These are phyloP conservation scores for Daphne laureola DNA, from an alignment of 441 rosid genomes.

Conservation along the genomic window DNA sequence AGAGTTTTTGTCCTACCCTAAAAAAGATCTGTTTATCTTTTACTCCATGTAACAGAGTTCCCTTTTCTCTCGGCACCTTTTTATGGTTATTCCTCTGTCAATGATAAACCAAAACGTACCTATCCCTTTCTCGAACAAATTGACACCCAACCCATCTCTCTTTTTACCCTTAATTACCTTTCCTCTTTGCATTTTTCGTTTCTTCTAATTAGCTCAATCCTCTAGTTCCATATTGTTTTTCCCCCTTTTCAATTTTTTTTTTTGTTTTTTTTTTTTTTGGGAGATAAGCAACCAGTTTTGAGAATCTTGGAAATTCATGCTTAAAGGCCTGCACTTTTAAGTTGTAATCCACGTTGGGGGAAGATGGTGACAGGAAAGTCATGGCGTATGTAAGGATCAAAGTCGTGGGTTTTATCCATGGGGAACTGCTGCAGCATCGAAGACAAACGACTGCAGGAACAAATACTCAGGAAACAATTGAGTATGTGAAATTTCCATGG, in stretches of 20 bases:
- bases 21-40: too few relatives aligned
- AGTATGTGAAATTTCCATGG: constrained; percentile 21
- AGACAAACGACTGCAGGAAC: constrained; percentile 20
- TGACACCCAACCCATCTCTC: constrained; percentile 11
- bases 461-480: constrained; percentile 18
- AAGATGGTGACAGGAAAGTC: constrained; percentile 16
- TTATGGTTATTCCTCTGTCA: constrained; percentile 31
- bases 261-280: constrained; percentile 3
- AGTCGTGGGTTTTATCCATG: constrained; percentile 37
- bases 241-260: constrained; percentile 5
- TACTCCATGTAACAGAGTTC: background rate
- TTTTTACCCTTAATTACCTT: constrained; percentile 6
- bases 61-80: constrained; percentile 37
- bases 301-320: background rate
- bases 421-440: constrained; percentile 78
- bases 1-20: too few relatives aligned
- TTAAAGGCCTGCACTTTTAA: background rate
- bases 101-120: constrained; percentile 18
- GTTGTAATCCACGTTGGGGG: background rate
- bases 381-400: constrained; percentile 6
- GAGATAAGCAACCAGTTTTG: constrained; percentile 15
- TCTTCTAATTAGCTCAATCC: background rate
- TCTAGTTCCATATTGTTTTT: constrained; percentile 7
- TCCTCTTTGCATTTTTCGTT: constrained; percentile 3
- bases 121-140: constrained; percentile 6